Evolutionary conservation across 192 early-diverging fungal species (phyloP), one percentile per base, ranked within the genome.

Genomic region (Chytriomyces confervae): DNA sequence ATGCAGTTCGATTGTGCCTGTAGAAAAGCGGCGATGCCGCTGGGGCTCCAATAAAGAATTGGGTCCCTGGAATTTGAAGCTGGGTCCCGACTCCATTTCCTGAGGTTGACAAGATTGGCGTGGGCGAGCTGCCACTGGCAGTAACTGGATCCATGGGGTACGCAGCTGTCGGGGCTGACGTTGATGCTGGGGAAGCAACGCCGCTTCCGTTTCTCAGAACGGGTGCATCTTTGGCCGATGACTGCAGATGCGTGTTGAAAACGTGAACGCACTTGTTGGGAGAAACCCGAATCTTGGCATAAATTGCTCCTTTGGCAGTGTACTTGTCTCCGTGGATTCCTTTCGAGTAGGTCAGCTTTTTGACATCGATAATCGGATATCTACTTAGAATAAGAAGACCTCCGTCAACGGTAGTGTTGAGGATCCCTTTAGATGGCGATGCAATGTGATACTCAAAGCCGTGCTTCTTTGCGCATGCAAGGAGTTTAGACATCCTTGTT

Each of bases 201-300:
- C 16, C 62, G 11, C 7, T 75, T 27, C 84, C 85, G 67, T 92
- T 91, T 6, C 5, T 44, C 11, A 72, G 23, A 72, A 72, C 69
- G 3, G 69, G 69, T 7, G 69, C 69, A 53, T 72, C 69, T 72
- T 72, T 72, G 8, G 67, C 53, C 2, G 93, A 92, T 23, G 93
- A 93, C 82, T 96, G 94, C 16, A 94, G 90, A 73, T 96, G 94
- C 16, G 94, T 96, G 8, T 89, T 94, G 80, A 94, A 94, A 29
- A 95, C 47, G 77, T 94, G 91, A 47, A 92, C 69, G 67, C 85
- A 79, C 6, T 77, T 80, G 2, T 68, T 53, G 44, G 72, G 78
- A n/a, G 82, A 80, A 18, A 93, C 66, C 45, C 82, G 84, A n/a
- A 95, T 88, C 72, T 89, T 86, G 29, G 93, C 92, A 77, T 95